phyloP scores from a whole-genome alignment of 2,329 filamentous ascomycete genomes.

The Diaporthe vaccinii region DNA sequence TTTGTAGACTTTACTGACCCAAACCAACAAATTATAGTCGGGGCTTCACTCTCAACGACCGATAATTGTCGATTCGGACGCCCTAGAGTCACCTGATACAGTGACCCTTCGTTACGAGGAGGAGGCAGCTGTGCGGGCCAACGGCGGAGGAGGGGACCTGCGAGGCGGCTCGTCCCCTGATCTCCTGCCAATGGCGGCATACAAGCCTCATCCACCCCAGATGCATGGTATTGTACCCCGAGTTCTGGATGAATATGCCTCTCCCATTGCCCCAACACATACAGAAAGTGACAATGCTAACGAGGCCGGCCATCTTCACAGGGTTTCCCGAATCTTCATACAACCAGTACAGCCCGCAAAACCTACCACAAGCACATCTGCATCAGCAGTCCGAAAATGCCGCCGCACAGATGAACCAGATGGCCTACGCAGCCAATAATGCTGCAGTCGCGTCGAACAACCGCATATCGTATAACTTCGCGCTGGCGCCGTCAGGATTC shows the following conservation, averaged over 20 bases:
- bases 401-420: slow-evolving; percentile 65
- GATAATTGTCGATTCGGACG: slow-evolving; percentile 68
- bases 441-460: slow-evolving; percentile 54
- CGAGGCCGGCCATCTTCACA: slow-evolving; percentile 35
- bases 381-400: slow-evolving; percentile 63
- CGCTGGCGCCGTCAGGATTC: slow-evolving; percentile 73
- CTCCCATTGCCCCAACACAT: no score
- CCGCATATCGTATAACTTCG: slow-evolving; percentile 65
- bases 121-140: slow-evolving; percentile 63
- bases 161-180: slow-evolving; percentile 69
- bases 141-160: slow-evolving; percentile 62
- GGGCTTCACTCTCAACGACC: slow-evolving; percentile 67
- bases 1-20: slow-evolving; percentile 20
- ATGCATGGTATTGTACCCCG: slow-evolving; percentile 79
- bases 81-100: slow-evolving; percentile 70
- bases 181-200: slow-evolving; percentile 84
- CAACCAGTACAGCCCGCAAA: slow-evolving; percentile 63
- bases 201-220: slow-evolving; percentile 82
- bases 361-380: slow-evolving; percentile 52
- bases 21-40: slow-evolving; percentile 55
- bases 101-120: slow-evolving; percentile 70
- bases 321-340: slow-evolving; percentile 62
- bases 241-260: background rate
- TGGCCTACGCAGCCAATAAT: slow-evolving; percentile 72
- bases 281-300: background rate